Conservation (phyloP, 495 filamentous ascomycete species). For the Cercophora newfieldiana region DNA sequence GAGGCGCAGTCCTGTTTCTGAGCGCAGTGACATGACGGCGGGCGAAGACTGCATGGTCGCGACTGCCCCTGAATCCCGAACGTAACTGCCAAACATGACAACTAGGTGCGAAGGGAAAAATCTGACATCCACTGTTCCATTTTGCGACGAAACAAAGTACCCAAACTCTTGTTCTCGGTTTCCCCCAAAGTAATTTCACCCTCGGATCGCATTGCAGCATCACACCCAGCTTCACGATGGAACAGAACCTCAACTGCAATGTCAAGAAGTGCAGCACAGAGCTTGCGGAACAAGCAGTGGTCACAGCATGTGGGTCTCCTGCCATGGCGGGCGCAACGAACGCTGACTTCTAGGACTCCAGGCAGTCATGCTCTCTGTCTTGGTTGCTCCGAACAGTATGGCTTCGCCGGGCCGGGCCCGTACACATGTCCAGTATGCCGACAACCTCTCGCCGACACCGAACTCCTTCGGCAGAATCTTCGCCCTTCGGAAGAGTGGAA, state of each 20-base stretch:
- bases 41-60: too few relatives aligned
- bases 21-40: too few relatives aligned
- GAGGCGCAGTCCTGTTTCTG: too few relatives aligned
- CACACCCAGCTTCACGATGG: conserved; percentile 50
- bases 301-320: conserved; percentile 84
- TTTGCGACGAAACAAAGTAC: too few relatives aligned
- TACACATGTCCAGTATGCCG: conserved; percentile 81
- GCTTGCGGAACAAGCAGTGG: conserved; percentile 74
- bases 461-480: conserved; percentile 67
- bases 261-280: conserved; percentile 73
- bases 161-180: too few relatives aligned
- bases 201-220: not conserved
- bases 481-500: conserved; percentile 94
- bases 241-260: conserved; percentile 78
- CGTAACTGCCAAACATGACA: too few relatives aligned
- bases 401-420: conserved; percentile 60
- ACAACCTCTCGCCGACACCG: conserved; percentile 64
- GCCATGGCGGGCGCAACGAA: conserved; percentile 4
- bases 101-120: too few relatives aligned
- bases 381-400: conserved; percentile 67
- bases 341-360: conserved; percentile 5
- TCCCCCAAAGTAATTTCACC: not conserved
- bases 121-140: too few relatives aligned
- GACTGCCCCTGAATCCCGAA: too few relatives aligned
- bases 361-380: conserved; percentile 84